Evolutionary conservation across 1,284 basidiomycete genomes (phyloP).

Genomic region (Ustilago trichophora): DNA sequence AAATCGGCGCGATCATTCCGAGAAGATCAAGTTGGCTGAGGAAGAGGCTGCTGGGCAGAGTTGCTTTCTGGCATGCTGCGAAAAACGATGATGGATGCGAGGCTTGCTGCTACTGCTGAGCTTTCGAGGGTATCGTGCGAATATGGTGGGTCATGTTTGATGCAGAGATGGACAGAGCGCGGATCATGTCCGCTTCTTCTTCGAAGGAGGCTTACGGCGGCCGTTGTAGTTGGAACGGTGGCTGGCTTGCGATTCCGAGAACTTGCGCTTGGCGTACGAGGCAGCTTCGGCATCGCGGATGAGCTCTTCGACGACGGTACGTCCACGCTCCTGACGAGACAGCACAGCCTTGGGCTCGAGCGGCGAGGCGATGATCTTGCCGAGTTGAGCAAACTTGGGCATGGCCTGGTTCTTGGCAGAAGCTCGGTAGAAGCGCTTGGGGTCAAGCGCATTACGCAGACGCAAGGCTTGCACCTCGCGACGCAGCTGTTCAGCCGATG

Average conservation of each 20-base stretch:
- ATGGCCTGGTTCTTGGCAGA: conserved; percentile 77
- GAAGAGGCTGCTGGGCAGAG: no score
- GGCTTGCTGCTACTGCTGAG: no score
- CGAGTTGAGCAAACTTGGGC: conserved; percentile 81
- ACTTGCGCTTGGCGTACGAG: conserved; percentile 92
- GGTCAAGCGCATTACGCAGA: conserved; percentile 89
- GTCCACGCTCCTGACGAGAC: conserved; percentile 77
- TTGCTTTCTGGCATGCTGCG: no score
- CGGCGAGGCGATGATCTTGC: conserved; percentile 82
- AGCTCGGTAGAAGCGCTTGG: conserved; percentile 92
- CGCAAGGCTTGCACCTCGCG: conserved; percentile 92
- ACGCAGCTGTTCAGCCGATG: conserved; percentile 73
- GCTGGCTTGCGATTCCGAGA: conserved; percentile 72
- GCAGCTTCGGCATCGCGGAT: conserved; percentile 85
- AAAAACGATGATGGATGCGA: no score
- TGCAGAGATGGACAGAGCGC: neutral
- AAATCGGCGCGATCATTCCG: no score
- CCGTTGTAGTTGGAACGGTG: conserved; percentile 40
- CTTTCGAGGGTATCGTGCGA: conserved; percentile 18
- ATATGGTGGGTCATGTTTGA: neutral
- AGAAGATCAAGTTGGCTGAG: no score
- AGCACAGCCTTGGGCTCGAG: conserved; percentile 78
- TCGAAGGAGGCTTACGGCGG: conserved; percentile 31
- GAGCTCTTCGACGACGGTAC: conserved; percentile 86
- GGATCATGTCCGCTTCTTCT: conserved; percentile 28